These are phyloP conservation scores for Phaeoacremonium minimum DNA, from an alignment of 2,329 filamentous ascomycete genomes.

Conservation along the genomic window DNA sequence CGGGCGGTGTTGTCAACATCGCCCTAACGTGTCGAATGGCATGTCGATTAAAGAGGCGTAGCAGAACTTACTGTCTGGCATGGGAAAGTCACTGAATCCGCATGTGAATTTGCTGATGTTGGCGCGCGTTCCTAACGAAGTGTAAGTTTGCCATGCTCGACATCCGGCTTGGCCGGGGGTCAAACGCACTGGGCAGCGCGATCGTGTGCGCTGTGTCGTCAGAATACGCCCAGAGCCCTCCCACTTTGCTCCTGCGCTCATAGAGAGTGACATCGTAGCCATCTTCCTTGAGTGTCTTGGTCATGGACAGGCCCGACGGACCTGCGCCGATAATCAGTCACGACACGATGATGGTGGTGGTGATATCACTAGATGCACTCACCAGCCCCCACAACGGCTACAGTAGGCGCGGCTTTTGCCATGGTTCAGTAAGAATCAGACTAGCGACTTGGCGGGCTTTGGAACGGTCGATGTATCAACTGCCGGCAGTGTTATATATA, in stretches of 20 bases:
- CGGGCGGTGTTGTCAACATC: neutral
- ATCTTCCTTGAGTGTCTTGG: slow-evolving; percentile 39
- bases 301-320: slow-evolving; percentile 18
- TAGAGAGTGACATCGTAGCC: slow-evolving; percentile 38
- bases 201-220: slow-evolving; percentile 25
- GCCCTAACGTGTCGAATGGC: neutral
- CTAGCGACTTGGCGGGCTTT: no score
- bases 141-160: neutral
- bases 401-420: no score
- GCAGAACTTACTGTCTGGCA: slow-evolving; percentile 17
- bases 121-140: slow-evolving; percentile 2
- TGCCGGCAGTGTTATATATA: no score
- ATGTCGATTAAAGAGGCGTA: slow-evolving; percentile 3
- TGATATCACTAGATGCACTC: no score
- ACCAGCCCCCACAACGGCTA: slow-evolving; percentile 9
- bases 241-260: slow-evolving; percentile 32
- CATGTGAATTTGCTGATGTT: slow-evolving; percentile 16
- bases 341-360: no score
- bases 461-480: no score
- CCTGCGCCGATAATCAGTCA: no score
- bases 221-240: slow-evolving; percentile 38
- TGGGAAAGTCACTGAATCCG: slow-evolving; percentile 29
- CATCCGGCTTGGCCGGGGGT: neutral
- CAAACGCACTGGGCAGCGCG: slow-evolving; percentile 22
- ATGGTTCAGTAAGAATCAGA: no score